Percentiles rank a stretch among this genome's conserved stretches.
phyloP scores from a whole-genome alignment of 2,329 filamentous ascomycete species.

The Aspergillus glaucus region DNA sequence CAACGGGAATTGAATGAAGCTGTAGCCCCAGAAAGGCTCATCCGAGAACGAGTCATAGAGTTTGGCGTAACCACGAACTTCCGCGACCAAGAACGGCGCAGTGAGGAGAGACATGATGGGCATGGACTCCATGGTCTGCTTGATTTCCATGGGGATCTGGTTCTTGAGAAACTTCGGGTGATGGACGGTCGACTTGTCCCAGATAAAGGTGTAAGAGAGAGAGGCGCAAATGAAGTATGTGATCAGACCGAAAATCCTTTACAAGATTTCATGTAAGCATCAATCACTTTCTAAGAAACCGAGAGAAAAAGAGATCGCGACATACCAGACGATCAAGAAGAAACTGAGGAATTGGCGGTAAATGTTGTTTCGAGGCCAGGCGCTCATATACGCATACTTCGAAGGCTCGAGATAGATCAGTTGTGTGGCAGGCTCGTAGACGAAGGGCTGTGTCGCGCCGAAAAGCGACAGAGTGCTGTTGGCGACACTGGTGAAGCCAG shows the following conservation, averaged over 20 bases:
- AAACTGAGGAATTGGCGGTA: constrained; percentile 20
- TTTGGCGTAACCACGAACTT: constrained; percentile 77
- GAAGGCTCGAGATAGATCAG: constrained; percentile 39
- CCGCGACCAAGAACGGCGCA: constrained; percentile 69
- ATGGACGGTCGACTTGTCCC: constrained; percentile 78
- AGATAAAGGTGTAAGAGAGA: constrained; percentile 78
- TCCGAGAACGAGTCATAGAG: constrained; percentile 72
- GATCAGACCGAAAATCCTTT: constrained; percentile 72
- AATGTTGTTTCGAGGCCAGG: constrained; percentile 25
- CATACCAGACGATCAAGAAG: constrained; percentile 24
- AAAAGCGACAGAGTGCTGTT: constrained; percentile 54
- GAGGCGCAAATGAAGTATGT: constrained; percentile 78
- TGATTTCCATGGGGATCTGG: constrained; percentile 78
- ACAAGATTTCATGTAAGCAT: not conserved
- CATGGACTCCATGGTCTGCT: constrained; percentile 66
- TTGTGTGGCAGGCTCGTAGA: constrained; percentile 65
- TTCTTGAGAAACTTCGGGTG: constrained; percentile 93
- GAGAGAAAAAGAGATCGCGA: not conserved
- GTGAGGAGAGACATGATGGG: constrained; percentile 78
- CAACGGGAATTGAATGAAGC: constrained; percentile 72
- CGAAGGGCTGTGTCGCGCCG: constrained; percentile 39
- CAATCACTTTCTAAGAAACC: not conserved
- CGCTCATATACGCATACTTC: constrained; percentile 19
- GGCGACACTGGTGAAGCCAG: constrained; percentile 46
- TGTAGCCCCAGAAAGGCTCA: constrained; percentile 70